Percentiles rank a stretch among this genome's conserved stretches.
Evolutionary conservation across 2,329 filamentous ascomycete genomes (phyloP).

Genomic region (Pseudogymnoascus sp.): DNA sequence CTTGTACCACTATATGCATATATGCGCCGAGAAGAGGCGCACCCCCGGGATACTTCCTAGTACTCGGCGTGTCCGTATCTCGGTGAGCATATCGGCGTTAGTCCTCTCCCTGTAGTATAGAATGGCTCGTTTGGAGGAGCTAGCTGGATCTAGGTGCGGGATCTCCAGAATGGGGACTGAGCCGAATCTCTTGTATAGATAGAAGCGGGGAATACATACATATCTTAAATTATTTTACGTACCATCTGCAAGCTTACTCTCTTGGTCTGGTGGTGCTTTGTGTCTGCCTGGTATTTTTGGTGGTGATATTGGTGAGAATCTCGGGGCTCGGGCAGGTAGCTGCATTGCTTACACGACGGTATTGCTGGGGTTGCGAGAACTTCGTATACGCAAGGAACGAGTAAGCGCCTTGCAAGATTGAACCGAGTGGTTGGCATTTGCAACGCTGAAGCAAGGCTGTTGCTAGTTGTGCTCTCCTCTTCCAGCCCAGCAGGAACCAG

Average conservation of each 20-base stretch:
- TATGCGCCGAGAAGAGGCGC: constrained; percentile 1
- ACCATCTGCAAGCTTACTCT: neutral
- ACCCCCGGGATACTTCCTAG: neutral
- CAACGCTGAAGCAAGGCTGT: neutral
- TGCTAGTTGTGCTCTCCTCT: neutral
- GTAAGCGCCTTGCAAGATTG: neutral
- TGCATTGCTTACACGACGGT: neutral
- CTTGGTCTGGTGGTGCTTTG: neutral
- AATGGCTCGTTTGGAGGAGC: constrained; percentile 7
- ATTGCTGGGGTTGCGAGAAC: neutral
- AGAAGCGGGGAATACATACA: constrained; percentile 1
- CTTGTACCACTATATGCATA: constrained; percentile 6
- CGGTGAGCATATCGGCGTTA: constrained; percentile 7
- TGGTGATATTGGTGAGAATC: too few relatives aligned
- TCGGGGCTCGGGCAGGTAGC: neutral
- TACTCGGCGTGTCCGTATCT: constrained; percentile 4
- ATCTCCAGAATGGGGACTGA: constrained; percentile 3
- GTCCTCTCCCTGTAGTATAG: constrained; percentile 5
- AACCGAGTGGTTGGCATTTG: neutral
- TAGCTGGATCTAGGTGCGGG: neutral
- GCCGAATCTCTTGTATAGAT: constrained; percentile 7
- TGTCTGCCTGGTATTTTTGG: neutral
- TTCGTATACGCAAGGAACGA: neutral
- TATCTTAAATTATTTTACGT: neutral
- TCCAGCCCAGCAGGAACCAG: neutral